Conservation (phyloP, 768 basidiomycete genomes). For the Hysterangium stoloniferum region DNA sequence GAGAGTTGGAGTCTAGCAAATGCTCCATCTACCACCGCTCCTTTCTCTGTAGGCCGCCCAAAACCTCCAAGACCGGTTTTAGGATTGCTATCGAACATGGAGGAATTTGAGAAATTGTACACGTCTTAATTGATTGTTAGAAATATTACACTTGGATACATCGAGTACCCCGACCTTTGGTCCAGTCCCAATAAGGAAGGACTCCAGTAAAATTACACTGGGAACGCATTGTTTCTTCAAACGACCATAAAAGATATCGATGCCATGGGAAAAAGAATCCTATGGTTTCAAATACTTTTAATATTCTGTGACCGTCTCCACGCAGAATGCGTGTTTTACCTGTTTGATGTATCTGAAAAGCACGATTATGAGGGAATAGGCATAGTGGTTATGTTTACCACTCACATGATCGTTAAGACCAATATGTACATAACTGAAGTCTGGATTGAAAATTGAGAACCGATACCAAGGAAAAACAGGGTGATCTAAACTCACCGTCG, state of each 20-base stretch:
- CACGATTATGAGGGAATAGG: too few relatives aligned
- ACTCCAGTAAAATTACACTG: constrained; percentile 19
- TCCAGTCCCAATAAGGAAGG: constrained; percentile 25
- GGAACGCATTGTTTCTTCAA: constrained; percentile 16
- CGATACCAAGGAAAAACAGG: too few relatives aligned
- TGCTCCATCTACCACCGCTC: constrained; percentile 21
- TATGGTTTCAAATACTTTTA: constrained; percentile 5
- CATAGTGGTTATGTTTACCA: not conserved
- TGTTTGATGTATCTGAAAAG: constrained; percentile 1
- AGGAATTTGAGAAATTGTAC: constrained; percentile 16
- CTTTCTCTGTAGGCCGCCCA: constrained; percentile 18
- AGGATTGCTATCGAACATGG: constrained; percentile 17
- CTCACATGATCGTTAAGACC: not conserved
- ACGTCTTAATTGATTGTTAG: constrained; percentile 13
- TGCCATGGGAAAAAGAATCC: constrained; percentile 24
- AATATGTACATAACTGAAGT: not conserved
- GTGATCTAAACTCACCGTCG: not conserved
- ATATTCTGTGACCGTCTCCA: not conserved
- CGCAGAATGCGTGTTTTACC: not conserved
- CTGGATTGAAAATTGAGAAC: not conserved
- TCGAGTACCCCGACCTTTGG: constrained; percentile 15
- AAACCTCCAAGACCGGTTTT: constrained; percentile 22
- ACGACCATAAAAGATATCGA: constrained; percentile 18
- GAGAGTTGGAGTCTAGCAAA: constrained; percentile 21
- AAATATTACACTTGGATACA: not conserved